These are phyloP conservation scores for Ramalina peruviana DNA, from an alignment of 495 filamentous ascomycete genomes.

Conservation along the genomic window DNA sequence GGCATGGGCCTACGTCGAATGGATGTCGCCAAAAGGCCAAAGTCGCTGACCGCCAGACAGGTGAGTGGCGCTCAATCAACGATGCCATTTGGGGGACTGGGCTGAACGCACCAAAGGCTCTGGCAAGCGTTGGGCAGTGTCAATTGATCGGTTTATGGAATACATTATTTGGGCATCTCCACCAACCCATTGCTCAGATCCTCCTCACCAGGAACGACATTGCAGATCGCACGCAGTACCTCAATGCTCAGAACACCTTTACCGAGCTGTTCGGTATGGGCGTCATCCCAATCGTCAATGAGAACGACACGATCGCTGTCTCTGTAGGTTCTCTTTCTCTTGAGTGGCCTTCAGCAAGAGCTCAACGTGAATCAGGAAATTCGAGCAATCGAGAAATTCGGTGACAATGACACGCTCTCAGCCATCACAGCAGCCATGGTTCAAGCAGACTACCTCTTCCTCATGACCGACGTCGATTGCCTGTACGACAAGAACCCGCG, in stretches of 20 bases:
- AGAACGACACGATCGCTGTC: constrained; percentile 94
- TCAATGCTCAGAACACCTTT: constrained; percentile 92
- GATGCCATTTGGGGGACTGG: not conserved
- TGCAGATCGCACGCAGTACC: constrained; percentile 86
- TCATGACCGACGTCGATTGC: constrained; percentile 98
- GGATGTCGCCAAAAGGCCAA: constrained; percentile 79
- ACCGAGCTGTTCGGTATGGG: constrained; percentile 83
- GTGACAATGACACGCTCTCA: constrained; percentile 93
- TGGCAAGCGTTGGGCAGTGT: constrained; percentile 94
- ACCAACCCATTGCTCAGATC: constrained; percentile 87
- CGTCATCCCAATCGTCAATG: constrained; percentile 95
- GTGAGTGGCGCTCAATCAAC: constrained; percentile 21
- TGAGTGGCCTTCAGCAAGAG: not conserved
- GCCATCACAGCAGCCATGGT: constrained; percentile 97
- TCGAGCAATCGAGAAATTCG: constrained; percentile 53
- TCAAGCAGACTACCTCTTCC: constrained; percentile 88
- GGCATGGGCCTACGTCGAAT: constrained; percentile 81
- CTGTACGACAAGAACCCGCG: constrained; percentile 92
- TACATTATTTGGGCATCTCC: constrained; percentile 70
- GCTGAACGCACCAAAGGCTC: constrained; percentile 39
- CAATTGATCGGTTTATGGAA: constrained; percentile 94
- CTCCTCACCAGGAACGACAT: constrained; percentile 94
- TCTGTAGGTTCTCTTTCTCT: constrained; percentile 34
- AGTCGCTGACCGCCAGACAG: constrained; percentile 73
- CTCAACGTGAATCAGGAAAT: constrained; percentile 52